A percentile compares a stretch with the other conserved stretches of the same genome.
phyloP scores from a whole-genome alignment of 106 monocot species.

The Hemerocallis citrina region DNA sequence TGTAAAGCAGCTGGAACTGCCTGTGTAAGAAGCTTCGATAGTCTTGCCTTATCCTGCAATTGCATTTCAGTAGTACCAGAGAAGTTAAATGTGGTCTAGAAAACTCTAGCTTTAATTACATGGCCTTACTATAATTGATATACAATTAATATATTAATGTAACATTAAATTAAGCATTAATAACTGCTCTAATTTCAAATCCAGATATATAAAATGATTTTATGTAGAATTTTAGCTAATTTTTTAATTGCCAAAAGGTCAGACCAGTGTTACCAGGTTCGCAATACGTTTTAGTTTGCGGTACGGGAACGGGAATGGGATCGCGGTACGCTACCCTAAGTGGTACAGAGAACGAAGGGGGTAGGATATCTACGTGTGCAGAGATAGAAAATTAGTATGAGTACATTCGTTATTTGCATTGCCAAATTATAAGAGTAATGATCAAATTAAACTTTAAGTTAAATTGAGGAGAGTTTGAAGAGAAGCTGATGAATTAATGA shows the following conservation, averaged over 20 bases:
- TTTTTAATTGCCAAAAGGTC: no score
- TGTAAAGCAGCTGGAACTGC: constrained; percentile 29
- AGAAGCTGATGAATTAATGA: no score
- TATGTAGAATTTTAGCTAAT: no score
- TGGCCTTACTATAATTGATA: background rate
- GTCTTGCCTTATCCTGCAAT: constrained; percentile 43
- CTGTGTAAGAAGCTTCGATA: constrained; percentile 30
- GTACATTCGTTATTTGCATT: background rate
- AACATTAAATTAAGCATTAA: no score
- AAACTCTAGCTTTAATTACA: background rate
- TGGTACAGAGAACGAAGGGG: background rate
- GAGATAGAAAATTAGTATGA: background rate
- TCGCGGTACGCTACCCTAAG: background rate
- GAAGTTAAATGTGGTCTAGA: background rate
- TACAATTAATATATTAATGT: background rate
- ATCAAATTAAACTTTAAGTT: no score
- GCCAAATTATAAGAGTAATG: no score
- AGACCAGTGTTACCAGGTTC: no score
- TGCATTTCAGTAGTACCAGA: background rate
- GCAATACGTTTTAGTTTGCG: background rate
- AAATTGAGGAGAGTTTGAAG: no score
- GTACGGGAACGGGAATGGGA: no score
- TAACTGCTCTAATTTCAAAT: no score
- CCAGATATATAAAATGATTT: no score
- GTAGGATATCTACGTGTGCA: background rate